Percentiles rank a stretch among this genome's conserved stretches.
These are phyloP conservation scores for Ophiocordyceps camponoti-leonardi DNA, from an alignment of 2,329 filamentous ascomycete species.

Conservation along the genomic window DNA sequence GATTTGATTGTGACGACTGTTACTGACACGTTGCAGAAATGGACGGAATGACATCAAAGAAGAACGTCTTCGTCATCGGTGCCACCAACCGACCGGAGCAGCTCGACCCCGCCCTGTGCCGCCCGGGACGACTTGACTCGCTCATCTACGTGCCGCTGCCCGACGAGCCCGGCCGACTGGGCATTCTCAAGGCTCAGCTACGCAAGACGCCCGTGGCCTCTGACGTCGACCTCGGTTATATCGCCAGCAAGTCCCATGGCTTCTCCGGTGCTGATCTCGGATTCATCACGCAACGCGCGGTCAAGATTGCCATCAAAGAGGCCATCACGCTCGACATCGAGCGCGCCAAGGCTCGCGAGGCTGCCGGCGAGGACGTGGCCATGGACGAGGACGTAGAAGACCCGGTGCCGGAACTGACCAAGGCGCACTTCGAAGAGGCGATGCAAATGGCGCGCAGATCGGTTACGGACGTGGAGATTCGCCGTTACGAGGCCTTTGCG, in stretches of 20 bases:
- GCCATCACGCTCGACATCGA: slow-evolving; percentile 80
- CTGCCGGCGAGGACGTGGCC: slow-evolving; percentile 62
- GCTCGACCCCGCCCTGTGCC: slow-evolving; percentile 92
- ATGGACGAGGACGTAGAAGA: slow-evolving; percentile 62
- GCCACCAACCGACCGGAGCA: slow-evolving; percentile 98
- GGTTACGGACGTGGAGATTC: slow-evolving; percentile 91
- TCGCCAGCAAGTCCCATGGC: slow-evolving; percentile 91
- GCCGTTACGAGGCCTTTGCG: slow-evolving; percentile 93
- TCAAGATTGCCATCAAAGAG: slow-evolving; percentile 99
- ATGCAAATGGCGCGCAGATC: slow-evolving; percentile 91
- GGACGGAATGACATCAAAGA: slow-evolving; percentile 99
- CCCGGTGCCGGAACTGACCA: slow-evolving; percentile 88
- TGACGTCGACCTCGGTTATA: slow-evolving; percentile 80
- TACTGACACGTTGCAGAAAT: slow-evolving; percentile 52
- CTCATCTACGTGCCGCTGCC: slow-evolving; percentile 96
- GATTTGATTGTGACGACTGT: neutral
- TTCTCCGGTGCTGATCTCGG: slow-evolving; percentile 99
- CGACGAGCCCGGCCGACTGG: slow-evolving; percentile 73
- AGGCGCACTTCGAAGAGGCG: slow-evolving; percentile 94
- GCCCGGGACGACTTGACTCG: slow-evolving; percentile 95
- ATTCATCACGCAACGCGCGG: slow-evolving; percentile 95
- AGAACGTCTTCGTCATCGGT: slow-evolving; percentile 99
- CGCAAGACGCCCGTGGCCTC: slow-evolving; percentile 87
- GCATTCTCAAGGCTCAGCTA: slow-evolving; percentile 88
- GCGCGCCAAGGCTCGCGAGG: slow-evolving; percentile 76